Base-by-base conservation (phyloP, 164 flowering plant genomes). In the Umbellularia californica region DNA sequence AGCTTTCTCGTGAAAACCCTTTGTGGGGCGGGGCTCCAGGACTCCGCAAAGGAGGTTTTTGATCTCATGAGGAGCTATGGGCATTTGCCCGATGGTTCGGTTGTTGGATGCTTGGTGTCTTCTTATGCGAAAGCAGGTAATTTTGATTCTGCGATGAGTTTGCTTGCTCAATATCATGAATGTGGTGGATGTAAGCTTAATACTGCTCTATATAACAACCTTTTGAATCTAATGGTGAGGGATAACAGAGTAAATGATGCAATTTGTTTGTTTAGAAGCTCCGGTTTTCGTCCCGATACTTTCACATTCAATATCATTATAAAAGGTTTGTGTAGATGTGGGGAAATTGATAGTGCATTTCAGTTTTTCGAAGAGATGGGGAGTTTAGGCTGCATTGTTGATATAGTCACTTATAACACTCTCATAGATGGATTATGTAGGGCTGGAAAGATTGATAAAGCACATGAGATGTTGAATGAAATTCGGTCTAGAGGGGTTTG, bases 231-330 rank as follows among this genome's bases (percentile, higher is more conserved):
- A 14, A 74, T 93, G 82, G 85, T 93, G 15, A 84, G 72, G 25
- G 60, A 35, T 50, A 85, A 87, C 72, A 78, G 72, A 15, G 80
- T 87, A 9, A 72, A 83, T n/a, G 94, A 88, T 79, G 99, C 97
- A 3, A 81, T 88, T 72, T 24, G 74, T 24, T 82, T 93, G 70
- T 88, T 92, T 70, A 76, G 79, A 71, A 88, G 74, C 20, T 76
- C 64, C 12, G 58, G 76, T 23, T 81, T 79, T 72, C 72, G 65
- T 66, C 84, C 87, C 0, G 95, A 91, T 80, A 80, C 87, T 51
- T 88, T 86, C 72, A 82, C 88, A 25, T 93, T 92, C 75, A 95
- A 95, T 78, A 90, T 92, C 70, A 77, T 92, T 7, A 83, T 93
- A 20, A 75, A 79, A 72, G 99, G 96, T 68, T 75, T 95, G 70